A percentile compares a stretch with the other conserved stretches of the same genome.
Conservation (phyloP, 345 rosid genomes). For the Cardamine chenopodiifolia region DNA sequence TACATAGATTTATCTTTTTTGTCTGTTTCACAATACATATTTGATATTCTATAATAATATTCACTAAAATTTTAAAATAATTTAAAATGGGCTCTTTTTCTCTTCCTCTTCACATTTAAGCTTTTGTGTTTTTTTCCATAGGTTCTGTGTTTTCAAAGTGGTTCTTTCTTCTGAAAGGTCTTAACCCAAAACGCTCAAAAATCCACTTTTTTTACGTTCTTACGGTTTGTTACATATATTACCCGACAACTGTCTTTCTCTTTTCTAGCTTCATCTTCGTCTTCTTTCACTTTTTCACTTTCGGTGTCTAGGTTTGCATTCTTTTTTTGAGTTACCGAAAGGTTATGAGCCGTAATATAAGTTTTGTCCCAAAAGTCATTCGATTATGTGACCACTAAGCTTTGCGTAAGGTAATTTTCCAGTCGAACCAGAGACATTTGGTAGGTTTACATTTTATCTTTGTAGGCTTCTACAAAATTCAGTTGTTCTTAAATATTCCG, state of each 20-base stretch:
- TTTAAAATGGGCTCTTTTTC: constrained; percentile 7
- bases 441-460: constrained; percentile 14
- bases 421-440: too few relatives aligned
- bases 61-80: neutral
- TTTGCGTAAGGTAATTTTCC: too few relatives aligned
- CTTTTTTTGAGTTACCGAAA: too few relatives aligned
- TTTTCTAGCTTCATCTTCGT: constrained; percentile 32
- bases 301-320: constrained; percentile 23
- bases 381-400: too few relatives aligned
- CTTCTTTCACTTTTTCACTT: constrained; percentile 33
- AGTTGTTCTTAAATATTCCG: neutral
- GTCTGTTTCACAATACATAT: neutral
- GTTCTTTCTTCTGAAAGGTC: constrained; percentile 44
- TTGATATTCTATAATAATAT: neutral
- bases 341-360: too few relatives aligned
- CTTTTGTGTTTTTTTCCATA: neutral
- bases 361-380: too few relatives aligned
- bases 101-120: constrained; percentile 32
- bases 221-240: constrained; percentile 34
- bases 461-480: neutral
- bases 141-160: constrained; percentile 44
- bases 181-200: constrained; percentile 36
- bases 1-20: neutral
- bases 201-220: constrained; percentile 39
- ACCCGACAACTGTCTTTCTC: constrained; percentile 38